phyloP scores from a whole-genome alignment of 225 moss, liverwort and hornwort genomes.

The Sphagnum tenellum region DNA sequence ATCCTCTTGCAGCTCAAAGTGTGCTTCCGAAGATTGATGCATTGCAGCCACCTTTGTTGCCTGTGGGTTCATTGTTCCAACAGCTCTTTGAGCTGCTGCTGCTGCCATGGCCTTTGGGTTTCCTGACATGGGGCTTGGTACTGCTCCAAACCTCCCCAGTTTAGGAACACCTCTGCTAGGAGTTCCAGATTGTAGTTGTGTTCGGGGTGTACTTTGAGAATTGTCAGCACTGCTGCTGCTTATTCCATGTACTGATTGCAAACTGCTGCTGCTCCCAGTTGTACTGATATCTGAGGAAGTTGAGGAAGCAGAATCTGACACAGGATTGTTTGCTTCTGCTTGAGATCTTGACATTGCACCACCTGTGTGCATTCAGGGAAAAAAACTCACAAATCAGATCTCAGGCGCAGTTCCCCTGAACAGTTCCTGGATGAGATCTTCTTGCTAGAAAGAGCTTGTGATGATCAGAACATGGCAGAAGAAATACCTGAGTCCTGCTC shows the following conservation, averaged over 20 bases:
- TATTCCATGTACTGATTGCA: slow-evolving; percentile 37
- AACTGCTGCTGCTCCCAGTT: slow-evolving; percentile 25
- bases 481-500: no score
- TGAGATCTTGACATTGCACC: no score
- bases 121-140: slow-evolving; percentile 8
- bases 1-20: slow-evolving; percentile 54
- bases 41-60: slow-evolving; percentile 13
- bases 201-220: slow-evolving; percentile 45
- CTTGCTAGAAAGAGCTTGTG: no score
- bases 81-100: slow-evolving; percentile 10
- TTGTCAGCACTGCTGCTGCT: slow-evolving; percentile 35
- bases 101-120: background rate
- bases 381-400: no score
- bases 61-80: slow-evolving; percentile 7
- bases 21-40: slow-evolving; percentile 12
- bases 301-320: no score
- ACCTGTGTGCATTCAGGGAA: no score
- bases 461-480: no score
- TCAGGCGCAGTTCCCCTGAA: no score
- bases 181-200: slow-evolving; percentile 6
- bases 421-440: no score
- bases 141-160: slow-evolving; percentile 30
- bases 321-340: no score
- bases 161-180: slow-evolving; percentile 48
- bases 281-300: no score